These are phyloP conservation scores for Inga leiocalycina DNA, from an alignment of 306 rosid genomes.

Conservation along the genomic window DNA sequence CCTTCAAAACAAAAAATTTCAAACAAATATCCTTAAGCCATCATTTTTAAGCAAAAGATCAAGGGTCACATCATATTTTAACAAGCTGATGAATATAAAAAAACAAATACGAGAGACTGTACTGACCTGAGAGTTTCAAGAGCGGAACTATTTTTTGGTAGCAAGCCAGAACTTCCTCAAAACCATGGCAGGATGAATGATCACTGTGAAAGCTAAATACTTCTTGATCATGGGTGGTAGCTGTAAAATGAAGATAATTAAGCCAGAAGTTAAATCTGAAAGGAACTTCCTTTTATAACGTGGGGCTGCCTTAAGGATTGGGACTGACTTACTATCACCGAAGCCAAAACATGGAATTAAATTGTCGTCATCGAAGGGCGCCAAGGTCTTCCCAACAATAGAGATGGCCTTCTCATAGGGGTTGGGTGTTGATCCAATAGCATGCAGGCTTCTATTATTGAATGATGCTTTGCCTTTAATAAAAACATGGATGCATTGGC, in stretches of 20 bases:
- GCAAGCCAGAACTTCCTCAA: slow-evolving; percentile 84
- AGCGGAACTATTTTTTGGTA: slow-evolving; percentile 73
- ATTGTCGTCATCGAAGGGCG: slow-evolving; percentile 93
- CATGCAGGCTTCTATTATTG: slow-evolving; percentile 74
- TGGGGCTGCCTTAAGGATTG: slow-evolving; percentile 23
- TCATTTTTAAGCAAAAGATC: slow-evolving; percentile 8
- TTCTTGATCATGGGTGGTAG: slow-evolving; percentile 82
- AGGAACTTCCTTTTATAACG: not conserved
- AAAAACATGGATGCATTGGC: slow-evolving; percentile 36
- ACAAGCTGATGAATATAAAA: not conserved
- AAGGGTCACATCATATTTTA: not conserved
- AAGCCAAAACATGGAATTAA: slow-evolving; percentile 96
- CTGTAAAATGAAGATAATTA: slow-evolving; percentile 41
- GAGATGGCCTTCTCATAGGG: slow-evolving; percentile 89
- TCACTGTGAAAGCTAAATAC: slow-evolving; percentile 90
- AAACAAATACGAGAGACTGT: not conserved
- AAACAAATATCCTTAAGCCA: slow-evolving; percentile 27
- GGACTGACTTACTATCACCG: slow-evolving; percentile 69
- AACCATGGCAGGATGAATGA: slow-evolving; percentile 84
- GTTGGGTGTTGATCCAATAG: slow-evolving; percentile 70
- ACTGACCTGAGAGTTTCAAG: slow-evolving; percentile 73
- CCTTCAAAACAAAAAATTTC: slow-evolving; percentile 50
- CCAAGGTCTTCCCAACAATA: slow-evolving; percentile 81
- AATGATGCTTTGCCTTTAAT: slow-evolving; percentile 74
- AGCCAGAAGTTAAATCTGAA: slow-evolving; percentile 11